A percentile compares a stretch with the other conserved stretches of the same genome.
Evolutionary conservation across 2,329 filamentous ascomycete species (phyloP).

Genomic region (Akanthomyces uredinophilus): DNA sequence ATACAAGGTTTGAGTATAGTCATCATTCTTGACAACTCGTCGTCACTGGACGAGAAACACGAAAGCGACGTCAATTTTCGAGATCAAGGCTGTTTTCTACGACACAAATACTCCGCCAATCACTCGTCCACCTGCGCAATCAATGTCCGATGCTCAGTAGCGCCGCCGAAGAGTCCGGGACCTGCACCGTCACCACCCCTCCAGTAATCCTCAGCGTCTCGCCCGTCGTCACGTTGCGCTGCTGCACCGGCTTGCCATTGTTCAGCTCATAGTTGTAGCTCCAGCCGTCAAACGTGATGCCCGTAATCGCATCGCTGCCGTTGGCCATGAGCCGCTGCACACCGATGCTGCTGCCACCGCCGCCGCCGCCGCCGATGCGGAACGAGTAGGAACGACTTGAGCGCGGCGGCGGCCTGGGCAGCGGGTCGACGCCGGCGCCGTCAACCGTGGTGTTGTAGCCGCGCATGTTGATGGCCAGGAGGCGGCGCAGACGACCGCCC

Average conservation of each 20-base stretch:
- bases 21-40: neutral
- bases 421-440: conserved; percentile 27
- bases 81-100: no score
- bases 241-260: conserved; percentile 45
- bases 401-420: conserved; percentile 25
- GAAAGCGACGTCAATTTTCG: no score
- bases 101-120: no score
- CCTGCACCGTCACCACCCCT: conserved; percentile 33
- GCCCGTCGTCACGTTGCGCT: conserved; percentile 50
- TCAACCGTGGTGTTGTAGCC: conserved; percentile 54
- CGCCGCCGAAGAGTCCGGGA: conserved; percentile 40
- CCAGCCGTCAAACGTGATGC: conserved; percentile 56
- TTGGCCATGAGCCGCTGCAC: conserved; percentile 53
- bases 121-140: no score
- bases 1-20: neutral
- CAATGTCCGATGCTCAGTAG: conserved; percentile 28
- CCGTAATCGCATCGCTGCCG: conserved; percentile 58
- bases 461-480: conserved; percentile 54
- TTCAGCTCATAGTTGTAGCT: conserved; percentile 58
- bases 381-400: conserved; percentile 32
- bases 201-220: conserved; percentile 35
- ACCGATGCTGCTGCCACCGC: conserved; percentile 17
- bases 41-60: no score
- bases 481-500: conserved; percentile 35
- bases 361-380: conserved; percentile 29